phyloP scores from a whole-genome alignment of 805 yeast species.

The Candida golubevii region DNA sequence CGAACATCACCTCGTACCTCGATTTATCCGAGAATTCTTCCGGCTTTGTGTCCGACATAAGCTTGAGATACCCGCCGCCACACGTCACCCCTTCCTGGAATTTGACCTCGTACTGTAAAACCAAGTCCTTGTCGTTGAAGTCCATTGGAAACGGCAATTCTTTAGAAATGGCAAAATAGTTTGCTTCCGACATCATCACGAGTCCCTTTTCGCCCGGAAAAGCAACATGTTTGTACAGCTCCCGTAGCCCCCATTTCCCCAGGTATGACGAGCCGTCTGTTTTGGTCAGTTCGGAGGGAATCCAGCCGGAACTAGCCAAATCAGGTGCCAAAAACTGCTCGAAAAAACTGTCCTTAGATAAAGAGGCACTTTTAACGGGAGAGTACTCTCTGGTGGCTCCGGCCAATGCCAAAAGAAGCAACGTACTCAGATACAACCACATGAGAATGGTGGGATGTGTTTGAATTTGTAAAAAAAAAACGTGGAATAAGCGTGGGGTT shows the following conservation, averaged over 20 bases:
- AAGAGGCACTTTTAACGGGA: conserved; percentile 32
- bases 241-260: conserved; percentile 78
- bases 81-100: conserved; percentile 73
- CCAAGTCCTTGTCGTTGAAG: conserved; percentile 62
- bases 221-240: conserved; percentile 51
- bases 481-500: no score
- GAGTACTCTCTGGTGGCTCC: conserved; percentile 15
- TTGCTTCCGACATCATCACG: conserved; percentile 69
- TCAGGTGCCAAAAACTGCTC: conserved; percentile 51
- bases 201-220: conserved; percentile 67
- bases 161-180: conserved; percentile 77
- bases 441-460: no score
- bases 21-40: conserved; percentile 58
- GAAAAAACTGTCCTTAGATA: conserved; percentile 47
- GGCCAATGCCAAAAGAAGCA: no score
- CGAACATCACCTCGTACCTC: conserved; percentile 86
- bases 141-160: conserved; percentile 53
- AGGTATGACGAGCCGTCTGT: conserved; percentile 53
- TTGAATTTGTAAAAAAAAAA: no score
- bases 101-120: conserved; percentile 86
- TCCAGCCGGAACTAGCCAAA: conserved; percentile 32
- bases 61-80: conserved; percentile 87
- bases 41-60: conserved; percentile 44
- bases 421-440: no score
- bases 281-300: conserved; percentile 51